phyloP scores from a whole-genome alignment of 148 eudicot species.

The Fagopyrum esculentum region DNA sequence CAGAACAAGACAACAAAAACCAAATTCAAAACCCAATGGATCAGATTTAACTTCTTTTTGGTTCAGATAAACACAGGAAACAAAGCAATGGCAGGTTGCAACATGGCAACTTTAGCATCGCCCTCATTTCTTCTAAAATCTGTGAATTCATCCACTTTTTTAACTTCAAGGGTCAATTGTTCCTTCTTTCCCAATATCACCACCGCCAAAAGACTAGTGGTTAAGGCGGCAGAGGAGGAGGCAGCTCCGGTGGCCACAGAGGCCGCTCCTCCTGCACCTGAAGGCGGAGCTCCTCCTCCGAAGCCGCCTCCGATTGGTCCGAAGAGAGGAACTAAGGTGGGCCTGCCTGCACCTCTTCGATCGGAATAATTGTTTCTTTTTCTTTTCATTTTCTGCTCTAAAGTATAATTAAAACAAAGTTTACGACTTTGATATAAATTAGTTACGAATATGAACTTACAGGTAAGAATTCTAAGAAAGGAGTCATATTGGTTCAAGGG shows the following conservation, averaged over 20 bases:
- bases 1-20: neutral
- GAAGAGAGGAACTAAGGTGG: neutral
- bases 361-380: too few relatives aligned
- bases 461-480: neutral
- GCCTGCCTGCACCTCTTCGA: neutral
- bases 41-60: neutral
- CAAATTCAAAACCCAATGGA: neutral
- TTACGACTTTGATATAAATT: neutral
- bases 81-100: neutral
- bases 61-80: neutral
- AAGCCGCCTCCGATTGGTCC: neutral
- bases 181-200: neutral
- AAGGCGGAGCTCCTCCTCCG: neutral
- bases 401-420: neutral
- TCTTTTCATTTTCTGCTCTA: neutral
- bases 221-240: slow-evolving; percentile 3
- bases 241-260: neutral
- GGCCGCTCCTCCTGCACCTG: neutral
- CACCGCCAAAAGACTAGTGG: neutral
- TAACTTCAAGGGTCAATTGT: neutral
- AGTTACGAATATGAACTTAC: neutral
- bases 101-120: neutral
- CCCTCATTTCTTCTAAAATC: neutral
- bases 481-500: neutral
- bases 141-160: neutral